Evolutionary conservation across 2,329 filamentous ascomycete genomes (phyloP), one percentile per base, ranked within the genome.

Genomic region (Bipolaris oryzae): DNA sequence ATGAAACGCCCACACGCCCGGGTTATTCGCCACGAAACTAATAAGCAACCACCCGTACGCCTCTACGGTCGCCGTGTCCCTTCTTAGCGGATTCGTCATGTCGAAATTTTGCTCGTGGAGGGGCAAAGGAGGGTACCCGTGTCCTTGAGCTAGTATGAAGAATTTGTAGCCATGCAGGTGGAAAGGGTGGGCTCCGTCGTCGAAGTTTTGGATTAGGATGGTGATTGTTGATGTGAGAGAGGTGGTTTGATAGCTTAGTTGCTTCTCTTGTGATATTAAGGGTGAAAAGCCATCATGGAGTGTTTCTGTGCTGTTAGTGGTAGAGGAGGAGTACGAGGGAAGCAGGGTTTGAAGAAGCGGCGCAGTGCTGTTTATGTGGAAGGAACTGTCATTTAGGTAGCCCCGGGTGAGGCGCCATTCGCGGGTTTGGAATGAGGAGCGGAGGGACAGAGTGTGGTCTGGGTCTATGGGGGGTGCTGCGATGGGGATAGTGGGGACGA

Each of bases 1-100:
- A 76, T 92, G 90, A 78, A 92, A 81, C 13, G 80, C 67, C 80
- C 80, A 78, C 57, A 74, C 67, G 62, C 87, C 87, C 10, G 88
- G 86, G 63, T 90, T 90, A 68, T 90, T 82, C 1, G 87, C 85
- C 55, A 75, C 63, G 60, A 82, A 81, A 0, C 80, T 69, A 10
- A 94, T 69, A 10, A 92, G 85, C 21, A 89, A 82, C 72, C 89
- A 86, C 0, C 90, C 89, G 31, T 85, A 81, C 0, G 88, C 87
- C 18, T 82, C 82, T 0, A 92, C 75, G 1, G 89, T 83, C 0
- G 89, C 74, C 0, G 88, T 90, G 60, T 94, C 90, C 7, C 90
- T 80, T 6, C 88, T 79, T 79, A 90, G 84, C 0, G 79, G 72
- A 37, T 74, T 74, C 4, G 28, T 41, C 3, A 68, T 15, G 57